A percentile compares a stretch with the other conserved stretches of the same genome.
These are phyloP conservation scores for Seiridium unicorne DNA, from an alignment of 2,329 filamentous ascomycete species.

Conservation along the genomic window DNA sequence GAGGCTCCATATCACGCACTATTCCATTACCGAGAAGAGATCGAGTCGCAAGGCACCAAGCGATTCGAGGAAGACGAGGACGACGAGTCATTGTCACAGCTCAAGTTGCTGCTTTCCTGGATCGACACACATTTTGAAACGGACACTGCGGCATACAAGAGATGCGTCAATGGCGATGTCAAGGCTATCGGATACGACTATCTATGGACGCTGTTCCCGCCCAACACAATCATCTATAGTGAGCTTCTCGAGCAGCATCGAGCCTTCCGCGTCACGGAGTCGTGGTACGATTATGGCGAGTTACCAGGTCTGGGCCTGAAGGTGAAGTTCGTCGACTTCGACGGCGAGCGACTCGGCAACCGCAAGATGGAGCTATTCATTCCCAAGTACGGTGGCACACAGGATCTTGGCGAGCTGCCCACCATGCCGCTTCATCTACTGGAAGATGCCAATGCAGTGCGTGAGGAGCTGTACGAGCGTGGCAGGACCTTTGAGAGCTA, in stretches of 20 bases:
- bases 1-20: conserved; percentile 23
- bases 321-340: conserved; percentile 29
- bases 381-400: conserved; percentile 22
- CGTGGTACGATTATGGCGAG: conserved; percentile 23
- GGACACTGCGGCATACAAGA: conserved; percentile 23
- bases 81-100: conserved; percentile 20
- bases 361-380: conserved; percentile 22
- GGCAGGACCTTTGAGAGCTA: conserved; percentile 31
- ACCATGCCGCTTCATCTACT: conserved; percentile 27
- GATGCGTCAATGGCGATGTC: conserved; percentile 19
- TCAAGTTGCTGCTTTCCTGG: conserved; percentile 26
- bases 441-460: conserved; percentile 19
- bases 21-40: conserved; percentile 22
- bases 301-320: conserved; percentile 20
- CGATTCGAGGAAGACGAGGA: conserved; percentile 25
- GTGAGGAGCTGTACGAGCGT: conserved; percentile 21
- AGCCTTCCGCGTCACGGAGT: conserved; percentile 25
- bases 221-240: conserved; percentile 22
- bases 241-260: conserved; percentile 23
- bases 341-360: conserved; percentile 31
- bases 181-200: conserved; percentile 24
- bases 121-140: conserved; percentile 31
- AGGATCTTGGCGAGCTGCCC: conserved; percentile 24
- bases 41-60: conserved; percentile 21
- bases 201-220: conserved; percentile 29